Base-by-base conservation (phyloP, 805 yeast genomes). In the Zygosaccharomyces rouxii region DNA sequence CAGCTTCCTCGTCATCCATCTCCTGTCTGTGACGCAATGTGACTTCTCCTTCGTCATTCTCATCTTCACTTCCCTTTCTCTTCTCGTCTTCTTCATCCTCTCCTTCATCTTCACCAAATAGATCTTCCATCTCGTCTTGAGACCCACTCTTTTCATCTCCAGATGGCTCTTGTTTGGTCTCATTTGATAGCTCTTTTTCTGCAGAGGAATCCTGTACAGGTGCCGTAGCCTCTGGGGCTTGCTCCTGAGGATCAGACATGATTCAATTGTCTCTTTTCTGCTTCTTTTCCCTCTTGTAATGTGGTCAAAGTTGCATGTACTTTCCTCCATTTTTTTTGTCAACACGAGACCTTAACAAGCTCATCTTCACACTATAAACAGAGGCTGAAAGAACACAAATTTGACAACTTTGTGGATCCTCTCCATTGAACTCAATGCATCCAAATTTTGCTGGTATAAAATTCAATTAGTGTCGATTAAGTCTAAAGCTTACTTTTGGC, bases 41-140 rank as follows among this genome's bases (percentile, higher is more conserved):
- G 7, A 44, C 10, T 31, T 45, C 54, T 16, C 49, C 46, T 1
- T 53, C 59, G 28, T 45, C 55, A n/a, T 42, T 52, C n/a, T 43
- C 55, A 13, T 57, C 59, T 3, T 59, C 64, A 10, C 62, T 62
- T 11, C 59, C 68, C n/a, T 60, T 64, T 7, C 44, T 58, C 1
- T 44, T 53, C 10, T 41, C 54, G 1, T 53, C 60, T n/a, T 60
- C 57, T 2, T 47, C 52, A n/a, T 55, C 60, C 3, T 56, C 69
- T 21, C 68, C 72, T n/a, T 55, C 60, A 3, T 56, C 69, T 21
- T 68, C 72, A 10, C 74, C 74, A 54, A 74, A 74, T 58, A 77
- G 58, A 52, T 75, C 73, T 52, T 67, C 72, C 55, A 70, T 57
- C 29, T 64, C 76, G 3, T 63, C 71, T 16, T 60, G 69, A 30